Conservation (phyloP, 306 rosid genomes). For the Vachellia collinsii region DNA sequence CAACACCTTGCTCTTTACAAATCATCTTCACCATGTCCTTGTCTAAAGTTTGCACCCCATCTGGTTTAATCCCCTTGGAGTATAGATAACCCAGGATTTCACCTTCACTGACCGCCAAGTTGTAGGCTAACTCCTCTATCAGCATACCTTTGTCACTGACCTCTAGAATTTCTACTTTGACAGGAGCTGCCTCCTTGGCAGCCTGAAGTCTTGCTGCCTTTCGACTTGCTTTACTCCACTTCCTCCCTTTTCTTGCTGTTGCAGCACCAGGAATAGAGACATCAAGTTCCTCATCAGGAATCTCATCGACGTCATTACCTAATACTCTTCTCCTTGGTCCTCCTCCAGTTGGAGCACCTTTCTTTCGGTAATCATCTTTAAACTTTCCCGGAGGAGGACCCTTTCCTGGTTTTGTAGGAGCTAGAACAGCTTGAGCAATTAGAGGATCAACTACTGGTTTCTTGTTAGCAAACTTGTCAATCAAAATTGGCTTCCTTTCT, state of each 20-base stretch:
- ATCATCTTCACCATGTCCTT: conserved; percentile 94
- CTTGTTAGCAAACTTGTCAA: conserved; percentile 90
- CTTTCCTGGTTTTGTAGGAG: conserved; percentile 83
- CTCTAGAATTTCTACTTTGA: conserved; percentile 94
- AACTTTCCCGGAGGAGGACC: conserved; percentile 68
- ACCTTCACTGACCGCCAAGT: conserved; percentile 76
- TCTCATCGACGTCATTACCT: conserved; percentile 53
- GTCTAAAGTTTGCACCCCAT: conserved; percentile 92
- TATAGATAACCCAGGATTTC: conserved; percentile 89
- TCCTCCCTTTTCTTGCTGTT: conserved; percentile 82
- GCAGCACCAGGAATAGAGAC: conserved; percentile 73
- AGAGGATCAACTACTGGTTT: conserved; percentile 69
- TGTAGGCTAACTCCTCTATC: conserved; percentile 81
- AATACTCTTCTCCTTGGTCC: conserved; percentile 66
- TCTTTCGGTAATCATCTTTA: conserved; percentile 77
- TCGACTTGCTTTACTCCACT: conserved; percentile 97
- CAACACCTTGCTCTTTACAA: conserved; percentile 83
- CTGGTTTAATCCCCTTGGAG: conserved; percentile 91
- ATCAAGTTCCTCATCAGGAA: conserved; percentile 44
- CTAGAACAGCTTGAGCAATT: conserved; percentile 68
- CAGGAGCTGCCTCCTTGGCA: conserved; percentile 97
- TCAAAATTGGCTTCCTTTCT: conserved; percentile 85
- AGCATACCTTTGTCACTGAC: conserved; percentile 81
- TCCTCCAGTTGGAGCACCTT: conserved; percentile 61
- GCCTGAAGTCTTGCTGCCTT: conserved; percentile 97